Evolutionary conservation across 306 rosid species (phyloP).

Genomic region (Neltuma alba): DNA sequence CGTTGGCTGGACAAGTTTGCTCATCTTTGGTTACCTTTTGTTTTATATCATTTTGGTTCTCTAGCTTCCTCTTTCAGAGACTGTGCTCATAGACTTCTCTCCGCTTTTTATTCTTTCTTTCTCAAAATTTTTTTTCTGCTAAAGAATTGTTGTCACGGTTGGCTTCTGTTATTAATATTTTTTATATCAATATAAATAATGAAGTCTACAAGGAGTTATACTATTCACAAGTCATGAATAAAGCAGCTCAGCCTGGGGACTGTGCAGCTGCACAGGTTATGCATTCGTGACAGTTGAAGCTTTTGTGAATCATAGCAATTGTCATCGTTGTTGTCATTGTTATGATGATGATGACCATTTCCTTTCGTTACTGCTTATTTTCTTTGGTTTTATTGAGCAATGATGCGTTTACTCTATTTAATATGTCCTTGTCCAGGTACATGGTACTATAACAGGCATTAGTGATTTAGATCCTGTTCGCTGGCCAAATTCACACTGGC

Average conservation of each 20-base stretch:
- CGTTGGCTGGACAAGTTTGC: neutral
- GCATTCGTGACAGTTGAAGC: too few relatives aligned
- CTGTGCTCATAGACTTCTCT: neutral
- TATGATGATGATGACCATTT: neutral
- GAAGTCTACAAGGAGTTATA: neutral
- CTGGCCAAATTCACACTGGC: slow-evolving; percentile 84
- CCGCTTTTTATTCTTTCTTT: neutral
- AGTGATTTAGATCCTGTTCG: slow-evolving; percentile 72
- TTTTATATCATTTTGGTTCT: neutral
- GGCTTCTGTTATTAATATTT: neutral
- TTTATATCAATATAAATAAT: neutral
- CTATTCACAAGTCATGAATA: neutral
- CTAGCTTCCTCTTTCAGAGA: neutral
- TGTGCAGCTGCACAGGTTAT: neutral
- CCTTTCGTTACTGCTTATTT: neutral
- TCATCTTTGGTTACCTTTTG: neutral
- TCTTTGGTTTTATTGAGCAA: neutral
- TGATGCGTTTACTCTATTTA: slow-evolving; percentile 22
- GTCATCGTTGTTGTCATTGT: neutral
- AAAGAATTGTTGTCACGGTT: neutral
- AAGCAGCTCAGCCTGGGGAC: neutral
- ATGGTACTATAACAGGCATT: slow-evolving; percentile 80
- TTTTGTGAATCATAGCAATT: neutral
- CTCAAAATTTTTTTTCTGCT: neutral
- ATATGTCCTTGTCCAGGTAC: slow-evolving; percentile 52